Conservation (phyloP, 306 rosid genomes). For the Corylus avellana region DNA sequence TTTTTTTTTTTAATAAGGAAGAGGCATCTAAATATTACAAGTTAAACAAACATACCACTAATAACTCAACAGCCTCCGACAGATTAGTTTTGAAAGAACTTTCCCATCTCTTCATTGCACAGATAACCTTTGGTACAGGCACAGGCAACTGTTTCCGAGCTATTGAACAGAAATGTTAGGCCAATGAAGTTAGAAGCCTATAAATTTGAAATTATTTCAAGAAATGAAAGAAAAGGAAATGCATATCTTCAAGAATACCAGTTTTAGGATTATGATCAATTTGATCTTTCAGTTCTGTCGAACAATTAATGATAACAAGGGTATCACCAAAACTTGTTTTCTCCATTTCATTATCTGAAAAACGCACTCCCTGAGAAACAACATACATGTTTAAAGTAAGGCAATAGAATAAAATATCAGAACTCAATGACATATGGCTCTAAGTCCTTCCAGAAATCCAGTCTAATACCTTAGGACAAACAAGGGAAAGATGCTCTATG, state of each 20-base stretch:
- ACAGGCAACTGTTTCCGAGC: slow-evolving; percentile 48
- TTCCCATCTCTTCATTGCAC: slow-evolving; percentile 66
- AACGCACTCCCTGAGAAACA: slow-evolving; percentile 53
- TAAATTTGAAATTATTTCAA: slow-evolving; percentile 18
- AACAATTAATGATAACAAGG: slow-evolving; percentile 38
- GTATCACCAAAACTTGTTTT: slow-evolving; percentile 45
- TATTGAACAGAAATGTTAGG: slow-evolving; percentile 35
- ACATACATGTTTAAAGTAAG: neutral
- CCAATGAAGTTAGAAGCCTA: slow-evolving; percentile 14
- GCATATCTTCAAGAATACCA: slow-evolving; percentile 43
- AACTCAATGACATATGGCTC: neutral
- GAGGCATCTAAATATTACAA: neutral
- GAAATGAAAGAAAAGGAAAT: slow-evolving; percentile 9
- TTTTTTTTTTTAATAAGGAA: too few species aligned
- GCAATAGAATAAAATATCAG: neutral
- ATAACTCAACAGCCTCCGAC: slow-evolving; percentile 54
- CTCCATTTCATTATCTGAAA: slow-evolving; percentile 40
- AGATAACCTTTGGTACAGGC: slow-evolving; percentile 45
- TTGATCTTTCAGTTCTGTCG: slow-evolving; percentile 33
- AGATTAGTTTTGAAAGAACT: slow-evolving; percentile 52
- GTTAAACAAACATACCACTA: slow-evolving; percentile 50
- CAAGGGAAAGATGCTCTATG: slow-evolving; percentile 58
- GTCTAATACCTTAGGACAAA: slow-evolving; percentile 70
- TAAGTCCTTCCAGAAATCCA: slow-evolving; percentile 7
- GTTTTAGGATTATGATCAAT: slow-evolving; percentile 30